These are phyloP conservation scores for Phoenix roebelenii DNA, from an alignment of 176 grass and related monocot species.

Conservation along the genomic window DNA sequence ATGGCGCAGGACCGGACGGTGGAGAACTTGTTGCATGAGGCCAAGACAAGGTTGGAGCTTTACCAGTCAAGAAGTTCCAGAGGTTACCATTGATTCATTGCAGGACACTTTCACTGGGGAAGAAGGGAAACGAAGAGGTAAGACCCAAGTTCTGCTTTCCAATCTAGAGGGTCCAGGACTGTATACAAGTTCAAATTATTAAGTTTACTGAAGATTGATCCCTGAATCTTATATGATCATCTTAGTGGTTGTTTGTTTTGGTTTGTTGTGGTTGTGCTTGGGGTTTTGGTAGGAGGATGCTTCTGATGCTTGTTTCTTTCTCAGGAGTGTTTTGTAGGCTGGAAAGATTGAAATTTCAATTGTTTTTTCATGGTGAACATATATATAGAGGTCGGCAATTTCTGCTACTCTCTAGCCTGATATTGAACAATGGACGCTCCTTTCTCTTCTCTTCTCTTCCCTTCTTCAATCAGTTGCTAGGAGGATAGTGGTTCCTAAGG, in stretches of 20 bases:
- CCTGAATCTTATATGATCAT: neutral
- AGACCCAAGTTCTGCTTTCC: conserved; percentile 29
- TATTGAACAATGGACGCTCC: too few relatives aligned
- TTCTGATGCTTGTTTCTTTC: conserved; percentile 22
- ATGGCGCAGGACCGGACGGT: neutral
- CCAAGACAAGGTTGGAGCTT: conserved; percentile 5
- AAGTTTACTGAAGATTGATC: conserved; percentile 27
- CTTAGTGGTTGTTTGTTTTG: conserved; percentile 22
- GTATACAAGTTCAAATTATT: conserved; percentile 41
- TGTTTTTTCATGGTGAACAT: too few relatives aligned
- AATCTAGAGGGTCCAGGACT: conserved; percentile 16
- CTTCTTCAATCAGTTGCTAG: too few relatives aligned
- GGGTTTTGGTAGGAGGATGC: conserved; percentile 23
- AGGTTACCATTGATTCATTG: conserved; percentile 54
- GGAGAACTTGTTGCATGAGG: neutral
- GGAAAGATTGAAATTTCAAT: conserved; percentile 5
- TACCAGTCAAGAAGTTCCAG: conserved; percentile 21
- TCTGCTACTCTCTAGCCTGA: too few relatives aligned
- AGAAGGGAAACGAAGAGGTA: conserved; percentile 20
- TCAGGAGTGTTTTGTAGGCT: conserved; percentile 25
- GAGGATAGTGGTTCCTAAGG: too few relatives aligned
- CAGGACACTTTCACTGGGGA: conserved; percentile 3
- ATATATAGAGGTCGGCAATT: too few relatives aligned
- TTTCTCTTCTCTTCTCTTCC: too few relatives aligned
- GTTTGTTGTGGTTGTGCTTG: conserved; percentile 22